phyloP scores from a whole-genome alignment of 1,284 basidiomycete genomes.

The Ustilago nuda region DNA sequence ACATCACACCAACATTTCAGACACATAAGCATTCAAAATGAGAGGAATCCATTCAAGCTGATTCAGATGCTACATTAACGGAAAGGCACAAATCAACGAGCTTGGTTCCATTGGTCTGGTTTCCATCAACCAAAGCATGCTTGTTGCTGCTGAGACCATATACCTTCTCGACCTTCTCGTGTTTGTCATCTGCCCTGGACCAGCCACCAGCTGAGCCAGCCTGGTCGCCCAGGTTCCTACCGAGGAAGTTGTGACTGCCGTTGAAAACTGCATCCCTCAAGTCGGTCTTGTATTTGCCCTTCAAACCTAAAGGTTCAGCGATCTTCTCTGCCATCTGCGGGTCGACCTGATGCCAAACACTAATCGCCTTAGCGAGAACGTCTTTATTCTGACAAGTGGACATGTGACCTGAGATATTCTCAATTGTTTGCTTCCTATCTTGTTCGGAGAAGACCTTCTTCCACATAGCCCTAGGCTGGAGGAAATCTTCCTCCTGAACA shows the following conservation, averaged over 20 bases:
- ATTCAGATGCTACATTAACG: not conserved
- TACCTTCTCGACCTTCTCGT: slow-evolving; percentile 22
- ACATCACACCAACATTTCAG: too few species aligned
- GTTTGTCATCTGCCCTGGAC: slow-evolving; percentile 19
- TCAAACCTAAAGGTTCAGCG: slow-evolving; percentile 48
- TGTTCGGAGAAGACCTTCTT: slow-evolving; percentile 79
- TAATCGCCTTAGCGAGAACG: slow-evolving; percentile 39
- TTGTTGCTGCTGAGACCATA: slow-evolving; percentile 29
- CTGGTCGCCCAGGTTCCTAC: slow-evolving; percentile 26
- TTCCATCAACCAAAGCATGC: slow-evolving; percentile 22
- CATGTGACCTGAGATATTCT: slow-evolving; percentile 56
- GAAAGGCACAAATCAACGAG: not conserved
- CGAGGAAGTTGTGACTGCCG: slow-evolving; percentile 56
- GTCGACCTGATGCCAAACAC: slow-evolving; percentile 58
- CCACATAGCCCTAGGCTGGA: slow-evolving; percentile 86
- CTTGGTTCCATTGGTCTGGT: slow-evolving; percentile 11
- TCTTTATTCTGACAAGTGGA: slow-evolving; percentile 37
- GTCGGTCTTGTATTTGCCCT: slow-evolving; percentile 50
- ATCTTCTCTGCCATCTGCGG: slow-evolving; percentile 44
- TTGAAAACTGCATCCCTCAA: slow-evolving; percentile 41
- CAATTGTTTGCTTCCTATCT: slow-evolving; percentile 37
- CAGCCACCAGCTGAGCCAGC: slow-evolving; percentile 6
- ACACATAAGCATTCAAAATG: not conserved
- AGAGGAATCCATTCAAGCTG: not conserved
- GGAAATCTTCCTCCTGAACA: slow-evolving; percentile 79